phyloP scores from a whole-genome alignment of 352 stramenopile species.

The Phytophthora vignae region DNA sequence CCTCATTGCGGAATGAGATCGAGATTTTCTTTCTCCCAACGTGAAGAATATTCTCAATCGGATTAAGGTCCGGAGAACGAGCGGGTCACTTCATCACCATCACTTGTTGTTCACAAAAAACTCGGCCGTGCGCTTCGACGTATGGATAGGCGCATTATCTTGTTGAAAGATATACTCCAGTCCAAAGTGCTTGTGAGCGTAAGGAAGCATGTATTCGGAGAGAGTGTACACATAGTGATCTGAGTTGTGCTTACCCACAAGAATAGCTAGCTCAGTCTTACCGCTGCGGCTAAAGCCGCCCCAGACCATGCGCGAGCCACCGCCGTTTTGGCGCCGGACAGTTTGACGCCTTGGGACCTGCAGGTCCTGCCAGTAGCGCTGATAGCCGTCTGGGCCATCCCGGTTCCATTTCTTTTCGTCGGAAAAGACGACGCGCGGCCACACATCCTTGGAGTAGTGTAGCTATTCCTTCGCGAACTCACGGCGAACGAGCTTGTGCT shows the following conservation, averaged over 20 bases:
- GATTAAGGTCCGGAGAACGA: conserved; percentile 17
- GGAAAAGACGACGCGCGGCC: no score
- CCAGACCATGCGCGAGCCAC: not conserved
- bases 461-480: no score
- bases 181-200: not conserved
- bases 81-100: conserved; percentile 4
- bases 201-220: not conserved
- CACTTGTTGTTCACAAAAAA: conserved; percentile 16
- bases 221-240: not conserved
- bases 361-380: no score
- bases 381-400: no score
- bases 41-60: conserved; percentile 19
- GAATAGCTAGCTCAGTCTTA: not conserved
- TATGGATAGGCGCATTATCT: not conserved
- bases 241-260: not conserved
- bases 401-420: no score
- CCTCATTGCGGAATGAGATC: no score
- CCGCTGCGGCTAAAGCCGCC: not conserved
- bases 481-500: no score
- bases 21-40: no score
- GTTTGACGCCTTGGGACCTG: not conserved
- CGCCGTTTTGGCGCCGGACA: not conserved
- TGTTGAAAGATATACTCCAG: not conserved
- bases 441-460: no score
- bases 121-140: not conserved